Percentiles rank a stretch among this genome's conserved stretches.
Evolutionary conservation across 2,329 filamentous ascomycete genomes (phyloP).

Genomic region (Arthrobotrys musiformis): DNA sequence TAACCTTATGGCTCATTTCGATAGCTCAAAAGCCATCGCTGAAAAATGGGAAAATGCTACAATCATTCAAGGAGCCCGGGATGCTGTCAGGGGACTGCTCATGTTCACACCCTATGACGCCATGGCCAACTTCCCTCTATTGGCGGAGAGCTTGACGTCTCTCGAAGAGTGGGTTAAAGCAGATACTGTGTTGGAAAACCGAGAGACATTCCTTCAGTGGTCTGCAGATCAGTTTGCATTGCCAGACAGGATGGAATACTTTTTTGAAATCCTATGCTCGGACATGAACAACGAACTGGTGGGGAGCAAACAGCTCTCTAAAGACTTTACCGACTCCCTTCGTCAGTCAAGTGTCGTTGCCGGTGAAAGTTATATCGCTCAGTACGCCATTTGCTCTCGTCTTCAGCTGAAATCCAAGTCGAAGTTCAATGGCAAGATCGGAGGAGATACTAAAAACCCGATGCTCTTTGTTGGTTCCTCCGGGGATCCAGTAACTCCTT

Average conservation of each 20-base stretch:
- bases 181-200: background rate
- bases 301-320: background rate
- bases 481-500: background rate
- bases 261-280: background rate
- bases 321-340: background rate
- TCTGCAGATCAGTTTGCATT: background rate
- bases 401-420: background rate
- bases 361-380: background rate
- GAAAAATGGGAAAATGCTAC: conserved; percentile 15
- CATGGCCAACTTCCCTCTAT: background rate
- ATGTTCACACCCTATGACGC: background rate
- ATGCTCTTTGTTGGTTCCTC: background rate
- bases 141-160: background rate
- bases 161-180: background rate
- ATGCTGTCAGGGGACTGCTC: background rate
- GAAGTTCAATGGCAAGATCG: background rate
- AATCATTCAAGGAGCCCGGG: background rate
- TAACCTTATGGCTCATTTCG: background rate
- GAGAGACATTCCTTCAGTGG: background rate
- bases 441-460: background rate
- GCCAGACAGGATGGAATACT: background rate
- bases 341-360: background rate
- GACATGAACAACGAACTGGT: background rate
- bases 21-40: conserved; percentile 26
- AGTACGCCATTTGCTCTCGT: background rate